Conservation (phyloP, 805 yeast genomes). For the Torulaspora franciscae region DNA sequence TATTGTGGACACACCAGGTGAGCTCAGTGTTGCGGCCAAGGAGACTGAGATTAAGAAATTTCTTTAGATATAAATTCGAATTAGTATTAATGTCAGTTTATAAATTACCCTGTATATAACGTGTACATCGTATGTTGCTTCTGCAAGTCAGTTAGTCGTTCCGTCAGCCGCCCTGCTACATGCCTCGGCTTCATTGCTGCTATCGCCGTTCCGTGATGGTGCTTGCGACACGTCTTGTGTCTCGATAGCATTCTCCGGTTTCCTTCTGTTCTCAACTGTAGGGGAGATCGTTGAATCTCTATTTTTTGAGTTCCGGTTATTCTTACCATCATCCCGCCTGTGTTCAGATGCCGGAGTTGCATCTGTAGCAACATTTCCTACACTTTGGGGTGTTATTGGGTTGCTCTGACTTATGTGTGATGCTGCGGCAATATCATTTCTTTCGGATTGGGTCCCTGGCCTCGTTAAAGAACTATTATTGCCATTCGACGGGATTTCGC, state of each 20-base stretch:
- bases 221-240: background rate
- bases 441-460: background rate
- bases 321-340: slow-evolving; percentile 1
- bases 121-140: background rate
- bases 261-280: slow-evolving; percentile 8
- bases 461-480: background rate
- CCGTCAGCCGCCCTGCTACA: background rate
- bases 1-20: slow-evolving; percentile 40
- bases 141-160: background rate
- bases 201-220: background rate
- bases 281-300: slow-evolving; percentile 9
- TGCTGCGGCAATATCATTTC: slow-evolving; percentile 1
- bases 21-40: slow-evolving; percentile 37
- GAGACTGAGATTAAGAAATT: slow-evolving; percentile 38
- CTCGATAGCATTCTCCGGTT: background rate
- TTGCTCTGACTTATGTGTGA: slow-evolving; percentile 9
- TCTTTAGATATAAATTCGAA: slow-evolving; percentile 20
- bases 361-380: slow-evolving; percentile 8
- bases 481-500: background rate
- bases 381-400: slow-evolving; percentile 19
- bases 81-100: background rate
- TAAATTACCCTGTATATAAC: background rate
- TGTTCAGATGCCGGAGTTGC: slow-evolving; percentile 5
- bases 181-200: background rate
- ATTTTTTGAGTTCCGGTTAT: background rate